Percentiles rank a stretch among this genome's conserved stretches.
These are phyloP conservation scores for Phytophthora pinifolia DNA, from an alignment of 352 stramenopile species.

Conservation along the genomic window DNA sequence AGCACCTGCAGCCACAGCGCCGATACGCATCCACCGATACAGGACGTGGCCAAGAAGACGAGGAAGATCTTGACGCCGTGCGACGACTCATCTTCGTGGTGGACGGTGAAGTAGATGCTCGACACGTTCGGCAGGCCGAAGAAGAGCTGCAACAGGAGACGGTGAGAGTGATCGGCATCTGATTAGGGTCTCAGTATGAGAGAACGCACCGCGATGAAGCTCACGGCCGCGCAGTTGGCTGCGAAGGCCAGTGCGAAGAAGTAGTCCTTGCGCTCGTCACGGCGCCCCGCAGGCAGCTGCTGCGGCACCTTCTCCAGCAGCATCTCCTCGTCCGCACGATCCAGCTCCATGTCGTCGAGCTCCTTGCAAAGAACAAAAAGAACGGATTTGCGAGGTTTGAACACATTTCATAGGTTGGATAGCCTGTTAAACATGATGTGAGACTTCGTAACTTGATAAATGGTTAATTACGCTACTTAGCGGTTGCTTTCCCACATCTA, in stretches of 20 bases:
- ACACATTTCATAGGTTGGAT: no score
- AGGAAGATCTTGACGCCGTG: slow-evolving; percentile 75
- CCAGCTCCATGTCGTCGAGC: slow-evolving; percentile 59
- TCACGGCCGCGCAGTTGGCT: slow-evolving; percentile 55
- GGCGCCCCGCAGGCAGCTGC: slow-evolving; percentile 23
- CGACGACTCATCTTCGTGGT: slow-evolving; percentile 55
- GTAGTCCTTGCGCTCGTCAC: slow-evolving; percentile 64
- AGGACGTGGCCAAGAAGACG: slow-evolving; percentile 66
- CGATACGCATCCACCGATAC: slow-evolving; percentile 65
- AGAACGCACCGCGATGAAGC: slow-evolving; percentile 55
- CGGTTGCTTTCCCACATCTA: no score
- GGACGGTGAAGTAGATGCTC: slow-evolving; percentile 79
- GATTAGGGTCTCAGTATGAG: slow-evolving; percentile 9
- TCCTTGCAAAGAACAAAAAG: no score
- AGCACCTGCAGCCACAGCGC: slow-evolving; percentile 75
- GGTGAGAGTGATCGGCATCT: slow-evolving; percentile 15
- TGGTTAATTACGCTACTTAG: no score
- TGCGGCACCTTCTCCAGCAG: slow-evolving; percentile 61
- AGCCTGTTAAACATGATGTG: no score
- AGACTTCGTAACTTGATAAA: no score
- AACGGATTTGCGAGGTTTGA: no score
- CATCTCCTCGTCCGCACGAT: slow-evolving; percentile 56
- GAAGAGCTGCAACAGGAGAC: slow-evolving; percentile 44
- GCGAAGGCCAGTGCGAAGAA: slow-evolving; percentile 67
- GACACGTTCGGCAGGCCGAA: slow-evolving; percentile 75